A percentile compares a stretch with the other conserved stretches of the same genome.
These are phyloP conservation scores for Escovopsis sp. DNA, from an alignment of 2,329 filamentous ascomycete genomes.

Conservation along the genomic window DNA sequence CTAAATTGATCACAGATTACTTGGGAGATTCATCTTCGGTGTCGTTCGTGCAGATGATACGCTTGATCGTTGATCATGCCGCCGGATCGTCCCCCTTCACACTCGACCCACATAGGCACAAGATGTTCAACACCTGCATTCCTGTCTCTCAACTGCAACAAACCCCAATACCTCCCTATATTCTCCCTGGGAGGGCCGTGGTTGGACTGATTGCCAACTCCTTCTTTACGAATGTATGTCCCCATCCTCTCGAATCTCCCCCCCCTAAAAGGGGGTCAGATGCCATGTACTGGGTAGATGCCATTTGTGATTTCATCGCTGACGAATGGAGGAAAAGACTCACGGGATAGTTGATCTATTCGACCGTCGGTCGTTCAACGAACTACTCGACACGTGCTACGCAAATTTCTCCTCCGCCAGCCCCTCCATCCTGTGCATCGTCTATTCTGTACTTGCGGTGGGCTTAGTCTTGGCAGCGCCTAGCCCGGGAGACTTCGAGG, in stretches of 20 bases:
- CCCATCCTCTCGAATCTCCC: not conserved
- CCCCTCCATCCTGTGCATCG: slow-evolving; percentile 38
- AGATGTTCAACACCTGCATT: slow-evolving; percentile 33
- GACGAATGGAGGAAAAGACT: slow-evolving; percentile 25
- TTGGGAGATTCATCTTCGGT: slow-evolving; percentile 49
- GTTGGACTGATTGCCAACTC: slow-evolving; percentile 30
- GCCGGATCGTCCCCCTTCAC: slow-evolving; percentile 43
- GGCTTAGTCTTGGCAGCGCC: slow-evolving; percentile 45
- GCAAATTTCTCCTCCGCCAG: slow-evolving; percentile 34
- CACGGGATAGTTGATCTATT: slow-evolving; percentile 47
- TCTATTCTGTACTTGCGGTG: slow-evolving; percentile 49
- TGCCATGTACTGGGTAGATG: not conserved
- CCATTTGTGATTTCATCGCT: not conserved
- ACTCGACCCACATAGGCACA: slow-evolving; percentile 39
- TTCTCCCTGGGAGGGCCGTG: slow-evolving; percentile 38
- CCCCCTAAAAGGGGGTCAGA: not conserved
- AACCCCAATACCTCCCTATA: not conserved
- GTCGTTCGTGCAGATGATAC: slow-evolving; percentile 45
- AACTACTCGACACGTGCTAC: slow-evolving; percentile 38
- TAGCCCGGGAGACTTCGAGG: slow-evolving; percentile 31
- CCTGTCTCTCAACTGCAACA: slow-evolving; percentile 28
- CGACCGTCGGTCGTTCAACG: slow-evolving; percentile 33
- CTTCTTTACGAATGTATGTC: slow-evolving; percentile 44
- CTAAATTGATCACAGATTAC: slow-evolving; percentile 28
- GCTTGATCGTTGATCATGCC: slow-evolving; percentile 42